Percentiles rank a stretch among this genome's conserved stretches.
These are phyloP conservation scores for Dryas integrifolia DNA, from an alignment of 331 rosid species.

Conservation along the genomic window DNA sequence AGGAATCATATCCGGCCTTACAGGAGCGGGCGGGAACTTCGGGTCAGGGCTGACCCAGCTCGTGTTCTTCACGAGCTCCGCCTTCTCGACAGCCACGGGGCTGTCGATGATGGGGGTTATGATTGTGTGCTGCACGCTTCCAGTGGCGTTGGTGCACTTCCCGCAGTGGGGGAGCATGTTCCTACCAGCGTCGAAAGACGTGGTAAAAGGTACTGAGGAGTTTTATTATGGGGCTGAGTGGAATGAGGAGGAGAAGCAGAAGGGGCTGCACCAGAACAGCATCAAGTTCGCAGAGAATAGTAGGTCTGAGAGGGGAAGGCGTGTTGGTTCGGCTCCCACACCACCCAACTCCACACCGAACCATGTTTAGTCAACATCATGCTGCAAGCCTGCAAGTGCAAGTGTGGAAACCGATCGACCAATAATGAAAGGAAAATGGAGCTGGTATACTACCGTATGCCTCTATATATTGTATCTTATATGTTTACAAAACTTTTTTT, in stretches of 20 bases:
- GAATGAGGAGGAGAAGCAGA: conserved; percentile 59
- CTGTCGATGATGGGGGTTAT: conserved; percentile 63
- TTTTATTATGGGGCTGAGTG: conserved; percentile 70
- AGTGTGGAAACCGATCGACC: too few relatives aligned
- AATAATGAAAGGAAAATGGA: background rate
- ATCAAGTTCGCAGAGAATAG: conserved; percentile 80
- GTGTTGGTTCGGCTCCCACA: conserved; percentile 55
- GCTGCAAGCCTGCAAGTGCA: too few relatives aligned
- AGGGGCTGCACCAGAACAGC: conserved; percentile 63
- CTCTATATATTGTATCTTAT: background rate
- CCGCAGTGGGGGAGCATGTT: conserved; percentile 98
- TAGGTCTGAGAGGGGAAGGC: conserved; percentile 74
- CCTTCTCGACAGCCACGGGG: conserved; percentile 51
- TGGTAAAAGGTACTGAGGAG: conserved; percentile 49
- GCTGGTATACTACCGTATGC: background rate
- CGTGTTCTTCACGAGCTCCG: conserved; percentile 57
- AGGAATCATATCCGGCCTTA: conserved; percentile 67
- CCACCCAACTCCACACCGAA: conserved; percentile 69
- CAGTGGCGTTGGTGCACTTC: conserved; percentile 65
- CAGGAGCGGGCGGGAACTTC: conserved; percentile 86
- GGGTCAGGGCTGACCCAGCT: conserved; percentile 84
- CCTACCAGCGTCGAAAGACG: conserved; percentile 57
- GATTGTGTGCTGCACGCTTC: conserved; percentile 70
- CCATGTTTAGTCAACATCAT: conserved; percentile 35
- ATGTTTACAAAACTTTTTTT: background rate